A percentile compares a stretch with the other conserved stretches of the same genome.
These are phyloP conservation scores for Handroanthus guayacan DNA, from an alignment of 257 asterid genomes.

Conservation along the genomic window DNA sequence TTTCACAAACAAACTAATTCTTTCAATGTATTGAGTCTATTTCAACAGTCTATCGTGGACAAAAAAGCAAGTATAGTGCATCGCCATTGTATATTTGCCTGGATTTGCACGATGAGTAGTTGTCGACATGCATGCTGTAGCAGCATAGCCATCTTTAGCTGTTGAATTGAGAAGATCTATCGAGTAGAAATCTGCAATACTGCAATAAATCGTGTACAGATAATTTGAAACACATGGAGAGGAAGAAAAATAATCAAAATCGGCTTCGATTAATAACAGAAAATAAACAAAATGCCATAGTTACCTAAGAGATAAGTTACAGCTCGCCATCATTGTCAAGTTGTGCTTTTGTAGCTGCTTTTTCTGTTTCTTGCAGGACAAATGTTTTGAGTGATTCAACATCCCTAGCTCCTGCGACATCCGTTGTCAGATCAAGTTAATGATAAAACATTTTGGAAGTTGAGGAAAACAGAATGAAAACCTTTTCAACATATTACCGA, in stretches of 20 bases:
- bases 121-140: slow-evolving; percentile 1
- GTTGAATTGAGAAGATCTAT: slow-evolving; percentile 12
- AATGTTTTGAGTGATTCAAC: slow-evolving; percentile 71
- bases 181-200: slow-evolving; percentile 20
- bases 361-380: slow-evolving; percentile 75
- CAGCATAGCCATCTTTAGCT: slow-evolving; percentile 18
- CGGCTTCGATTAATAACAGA: background rate
- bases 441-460: background rate
- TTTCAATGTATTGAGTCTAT: background rate
- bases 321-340: slow-evolving; percentile 60
- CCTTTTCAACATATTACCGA: background rate
- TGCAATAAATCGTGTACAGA: background rate
- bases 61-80: slow-evolving; percentile 18
- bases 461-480: background rate
- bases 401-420: slow-evolving; percentile 60
- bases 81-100: background rate
- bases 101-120: background rate
- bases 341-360: slow-evolving; percentile 66
- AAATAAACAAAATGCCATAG: slow-evolving; percentile 3
- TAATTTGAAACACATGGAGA: background rate
- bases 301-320: slow-evolving; percentile 46
- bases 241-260: background rate
- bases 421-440: slow-evolving; percentile 24
- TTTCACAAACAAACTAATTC: background rate
- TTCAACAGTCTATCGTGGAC: slow-evolving; percentile 21